Conservation (phyloP, 495 filamentous ascomycete genomes). For the Tuber calosporum region DNA sequence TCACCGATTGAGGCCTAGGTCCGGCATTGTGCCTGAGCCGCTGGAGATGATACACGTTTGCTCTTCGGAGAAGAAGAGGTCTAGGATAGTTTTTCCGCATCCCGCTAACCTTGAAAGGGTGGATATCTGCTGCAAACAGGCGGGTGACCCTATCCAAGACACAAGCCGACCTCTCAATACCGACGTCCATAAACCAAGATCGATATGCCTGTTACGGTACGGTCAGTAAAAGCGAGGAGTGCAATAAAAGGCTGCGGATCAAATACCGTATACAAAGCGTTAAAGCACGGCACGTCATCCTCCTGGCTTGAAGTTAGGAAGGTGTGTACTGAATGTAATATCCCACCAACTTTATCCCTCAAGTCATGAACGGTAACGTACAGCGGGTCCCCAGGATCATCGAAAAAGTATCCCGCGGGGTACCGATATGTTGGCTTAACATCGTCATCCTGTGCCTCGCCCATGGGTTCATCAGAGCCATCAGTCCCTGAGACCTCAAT, state of each 20-base stretch:
- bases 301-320: slow-evolving; percentile 80
- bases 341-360: slow-evolving; percentile 68
- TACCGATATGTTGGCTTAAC: slow-evolving; percentile 76
- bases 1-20: slow-evolving; percentile 69
- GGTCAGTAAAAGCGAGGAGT: slow-evolving; percentile 13
- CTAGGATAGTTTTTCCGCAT: slow-evolving; percentile 87
- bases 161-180: slow-evolving; percentile 90
- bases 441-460: slow-evolving; percentile 72
- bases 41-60: slow-evolving; percentile 89
- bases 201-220: slow-evolving; percentile 55
- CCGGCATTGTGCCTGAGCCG: slow-evolving; percentile 86
- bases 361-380: slow-evolving; percentile 72
- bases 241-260: background rate
- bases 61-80: slow-evolving; percentile 77
- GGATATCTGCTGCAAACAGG: slow-evolving; percentile 73
- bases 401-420: slow-evolving; percentile 74
- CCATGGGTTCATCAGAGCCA: slow-evolving; percentile 49
- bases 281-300: slow-evolving; percentile 94
- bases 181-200: slow-evolving; percentile 96
- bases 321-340: slow-evolving; percentile 72
- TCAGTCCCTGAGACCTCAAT: background rate
- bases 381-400: slow-evolving; percentile 50
- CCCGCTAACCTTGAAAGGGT: slow-evolving; percentile 88
- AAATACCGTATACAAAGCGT: slow-evolving; percentile 64
- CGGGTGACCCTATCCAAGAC: slow-evolving; percentile 78